These are phyloP conservation scores for Phyllosticta citriasiana DNA, from an alignment of 2,329 filamentous ascomycete genomes.

Conservation along the genomic window DNA sequence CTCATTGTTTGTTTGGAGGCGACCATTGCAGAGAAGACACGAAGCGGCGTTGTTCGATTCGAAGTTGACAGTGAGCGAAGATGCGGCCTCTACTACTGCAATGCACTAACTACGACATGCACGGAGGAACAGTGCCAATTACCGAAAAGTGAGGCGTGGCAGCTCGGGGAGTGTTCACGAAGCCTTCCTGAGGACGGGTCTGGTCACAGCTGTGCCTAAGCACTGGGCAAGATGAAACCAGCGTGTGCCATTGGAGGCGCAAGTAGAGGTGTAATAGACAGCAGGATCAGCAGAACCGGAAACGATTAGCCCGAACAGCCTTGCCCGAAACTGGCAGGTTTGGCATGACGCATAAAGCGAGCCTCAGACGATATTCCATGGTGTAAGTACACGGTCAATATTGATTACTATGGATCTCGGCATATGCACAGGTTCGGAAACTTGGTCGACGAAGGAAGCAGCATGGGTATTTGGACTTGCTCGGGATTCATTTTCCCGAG, in stretches of 20 bases:
- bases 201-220: not conserved
- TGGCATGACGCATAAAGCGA: not conserved
- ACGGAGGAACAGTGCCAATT: not conserved
- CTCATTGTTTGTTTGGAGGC: no score
- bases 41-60: no score
- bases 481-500: conserved; percentile 10
- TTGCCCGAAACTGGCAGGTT: not conserved
- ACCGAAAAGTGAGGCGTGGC: not conserved
- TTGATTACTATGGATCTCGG: not conserved
- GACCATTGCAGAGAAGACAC: no score
- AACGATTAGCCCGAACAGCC: not conserved
- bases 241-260: not conserved
- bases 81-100: not conserved
- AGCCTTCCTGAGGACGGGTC: not conserved
- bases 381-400: no score
- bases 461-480: conserved; percentile 3
- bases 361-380: not conserved
- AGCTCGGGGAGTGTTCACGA: not conserved
- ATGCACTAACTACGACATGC: not conserved
- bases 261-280: not conserved
- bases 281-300: not conserved
- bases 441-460: not conserved
- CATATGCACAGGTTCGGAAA: conserved; percentile 1
- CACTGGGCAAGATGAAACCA: not conserved
- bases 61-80: no score